Conservation (phyloP, 176 grass and related monocot genomes). For the Aechmea fasciata region DNA sequence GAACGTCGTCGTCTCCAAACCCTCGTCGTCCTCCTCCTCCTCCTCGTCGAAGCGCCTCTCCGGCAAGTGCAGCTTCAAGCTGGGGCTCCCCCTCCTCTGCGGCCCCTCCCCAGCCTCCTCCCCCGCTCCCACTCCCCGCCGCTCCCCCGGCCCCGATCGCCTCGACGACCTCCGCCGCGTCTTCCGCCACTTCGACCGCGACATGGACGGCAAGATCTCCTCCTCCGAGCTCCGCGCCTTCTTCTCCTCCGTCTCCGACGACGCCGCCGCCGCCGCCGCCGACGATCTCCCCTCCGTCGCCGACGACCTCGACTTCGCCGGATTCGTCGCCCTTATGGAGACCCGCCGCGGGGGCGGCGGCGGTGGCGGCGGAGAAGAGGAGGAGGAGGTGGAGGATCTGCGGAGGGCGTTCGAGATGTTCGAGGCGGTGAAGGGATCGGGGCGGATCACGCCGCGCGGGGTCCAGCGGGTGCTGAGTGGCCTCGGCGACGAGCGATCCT, state of each 20-base stretch:
- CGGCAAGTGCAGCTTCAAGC: conserved; percentile 52
- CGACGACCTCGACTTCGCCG: conserved; percentile 62
- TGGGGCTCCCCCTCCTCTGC: conserved; percentile 46
- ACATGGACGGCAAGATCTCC: conserved; percentile 78
- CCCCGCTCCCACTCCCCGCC: conserved; percentile 8
- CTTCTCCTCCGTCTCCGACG: conserved; percentile 73
- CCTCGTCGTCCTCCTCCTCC: conserved; percentile 20
- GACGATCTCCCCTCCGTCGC: conserved; percentile 13
- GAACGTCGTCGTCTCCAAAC: conserved; percentile 32
- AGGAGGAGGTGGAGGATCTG: conserved; percentile 62
- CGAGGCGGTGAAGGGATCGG: conserved; percentile 58
- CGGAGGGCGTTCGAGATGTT: conserved; percentile 81
- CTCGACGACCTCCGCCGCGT: conserved; percentile 48
- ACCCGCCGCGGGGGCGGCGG: background rate
- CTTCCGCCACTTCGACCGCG: conserved; percentile 76
- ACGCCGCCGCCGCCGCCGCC: conserved; percentile 38
- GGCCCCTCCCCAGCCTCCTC: conserved; percentile 25
- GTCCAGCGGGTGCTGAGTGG: conserved; percentile 65
- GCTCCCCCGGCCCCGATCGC: conserved; percentile 17
- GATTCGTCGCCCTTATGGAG: conserved; percentile 79
- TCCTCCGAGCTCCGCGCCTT: conserved; percentile 54
- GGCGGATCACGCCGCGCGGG: conserved; percentile 69
- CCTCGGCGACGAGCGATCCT: conserved; percentile 67
- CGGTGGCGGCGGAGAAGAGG: background rate
- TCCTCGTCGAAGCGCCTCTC: conserved; percentile 27